Percentiles rank a stretch among this genome's conserved stretches.
These are phyloP conservation scores for Sarocladium brachiariae DNA, from an alignment of 2,329 filamentous ascomycete genomes.

Conservation along the genomic window DNA sequence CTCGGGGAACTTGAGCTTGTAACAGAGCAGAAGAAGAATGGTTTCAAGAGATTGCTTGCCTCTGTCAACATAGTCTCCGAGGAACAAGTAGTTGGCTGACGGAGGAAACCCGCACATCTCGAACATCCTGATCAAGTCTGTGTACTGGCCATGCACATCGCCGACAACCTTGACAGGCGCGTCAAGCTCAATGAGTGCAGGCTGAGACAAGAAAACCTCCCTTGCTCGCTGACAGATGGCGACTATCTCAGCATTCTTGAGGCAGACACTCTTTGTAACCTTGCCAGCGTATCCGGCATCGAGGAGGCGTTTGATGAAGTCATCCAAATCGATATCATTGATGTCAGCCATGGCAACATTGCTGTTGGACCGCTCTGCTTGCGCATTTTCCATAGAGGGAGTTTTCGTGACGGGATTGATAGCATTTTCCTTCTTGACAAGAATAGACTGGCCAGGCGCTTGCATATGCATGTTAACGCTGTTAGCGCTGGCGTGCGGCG, in stretches of 20 bases:
- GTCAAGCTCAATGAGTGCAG: constrained; percentile 83
- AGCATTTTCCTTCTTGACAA: constrained; percentile 71
- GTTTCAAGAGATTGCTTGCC: constrained; percentile 96
- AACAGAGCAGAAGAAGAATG: constrained; percentile 85
- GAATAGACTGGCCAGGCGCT: constrained; percentile 79
- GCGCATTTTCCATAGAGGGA: constrained; percentile 35
- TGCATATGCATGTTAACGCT: constrained; percentile 48
- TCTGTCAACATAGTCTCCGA: constrained; percentile 93
- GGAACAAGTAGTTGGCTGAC: constrained; percentile 83
- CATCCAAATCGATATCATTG: constrained; percentile 89
- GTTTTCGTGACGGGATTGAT: constrained; percentile 55
- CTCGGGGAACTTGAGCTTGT: constrained; percentile 94
- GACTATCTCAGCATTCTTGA: constrained; percentile 96
- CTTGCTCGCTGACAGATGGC: constrained; percentile 86
- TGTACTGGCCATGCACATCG: constrained; percentile 95
- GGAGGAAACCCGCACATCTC: constrained; percentile 98
- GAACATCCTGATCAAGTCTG: constrained; percentile 91
- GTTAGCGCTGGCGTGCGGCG: constrained; percentile 60
- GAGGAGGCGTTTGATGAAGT: constrained; percentile 90
- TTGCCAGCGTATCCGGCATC: constrained; percentile 95
- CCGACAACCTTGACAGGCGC: constrained; percentile 97
- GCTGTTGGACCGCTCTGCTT: constrained; percentile 33
- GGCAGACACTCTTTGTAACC: constrained; percentile 92
- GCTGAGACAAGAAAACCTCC: constrained; percentile 86
- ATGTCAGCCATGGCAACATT: constrained; percentile 81